Conservation (phyloP, 176 grass and related monocot species). For the Carex parvula region DNA sequence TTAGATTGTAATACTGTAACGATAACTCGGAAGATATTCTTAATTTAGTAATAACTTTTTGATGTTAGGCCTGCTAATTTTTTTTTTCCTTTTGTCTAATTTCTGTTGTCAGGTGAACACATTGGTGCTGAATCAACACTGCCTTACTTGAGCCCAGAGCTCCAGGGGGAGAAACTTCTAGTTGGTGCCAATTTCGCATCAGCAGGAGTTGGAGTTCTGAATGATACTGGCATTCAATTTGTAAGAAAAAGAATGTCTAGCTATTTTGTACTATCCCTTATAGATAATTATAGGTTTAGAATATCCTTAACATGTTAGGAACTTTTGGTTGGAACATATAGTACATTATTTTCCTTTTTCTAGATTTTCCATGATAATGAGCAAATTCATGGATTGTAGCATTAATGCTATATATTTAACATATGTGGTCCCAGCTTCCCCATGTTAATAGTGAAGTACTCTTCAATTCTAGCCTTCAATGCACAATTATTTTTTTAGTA, state of each 20-base stretch:
- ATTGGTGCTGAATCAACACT: slow-evolving; percentile 49
- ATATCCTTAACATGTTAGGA: not conserved
- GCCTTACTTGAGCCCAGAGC: slow-evolving; percentile 80
- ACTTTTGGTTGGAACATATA: not conserved
- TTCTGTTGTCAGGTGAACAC: slow-evolving; percentile 50
- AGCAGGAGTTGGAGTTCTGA: slow-evolving; percentile 85
- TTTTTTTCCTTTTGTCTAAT: not conserved
- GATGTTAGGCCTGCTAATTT: not conserved
- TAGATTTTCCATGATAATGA: not conserved
- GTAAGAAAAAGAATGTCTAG: slow-evolving; percentile 36
- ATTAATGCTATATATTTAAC: not conserved
- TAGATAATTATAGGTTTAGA: not conserved
- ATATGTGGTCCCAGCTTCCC: not conserved
- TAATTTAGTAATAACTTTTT: not conserved
- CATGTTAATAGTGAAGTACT: not conserved
- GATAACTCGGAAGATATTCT: not conserved
- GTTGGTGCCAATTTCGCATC: slow-evolving; percentile 98
- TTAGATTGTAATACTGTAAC: not conserved
- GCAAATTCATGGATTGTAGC: not conserved
- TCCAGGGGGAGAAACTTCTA: slow-evolving; percentile 64
- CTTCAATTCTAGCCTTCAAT: not conserved
- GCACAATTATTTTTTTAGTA: not conserved
- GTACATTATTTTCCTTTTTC: not conserved
- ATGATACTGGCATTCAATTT: slow-evolving; percentile 87
- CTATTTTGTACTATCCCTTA: not conserved